phyloP scores from a whole-genome alignment of 805 yeast species.

The Candida succiphila region DNA sequence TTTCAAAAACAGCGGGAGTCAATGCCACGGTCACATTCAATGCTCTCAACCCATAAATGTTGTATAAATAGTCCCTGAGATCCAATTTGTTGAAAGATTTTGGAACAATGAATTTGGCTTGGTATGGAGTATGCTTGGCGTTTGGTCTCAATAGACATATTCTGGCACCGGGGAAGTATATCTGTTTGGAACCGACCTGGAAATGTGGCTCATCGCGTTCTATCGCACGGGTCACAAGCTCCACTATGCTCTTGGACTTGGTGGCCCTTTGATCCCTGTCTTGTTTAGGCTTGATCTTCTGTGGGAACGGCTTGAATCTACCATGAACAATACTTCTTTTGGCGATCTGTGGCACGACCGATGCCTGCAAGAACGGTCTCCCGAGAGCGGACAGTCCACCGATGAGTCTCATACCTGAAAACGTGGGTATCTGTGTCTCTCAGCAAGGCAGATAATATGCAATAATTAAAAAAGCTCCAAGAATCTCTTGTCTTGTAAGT shows the following conservation, averaged over 20 bases:
- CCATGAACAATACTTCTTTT: conserved; percentile 19
- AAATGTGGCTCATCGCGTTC: conserved; percentile 69
- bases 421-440: background rate
- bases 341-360: no score
- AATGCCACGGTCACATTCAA: conserved; percentile 81
- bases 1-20: conserved; percentile 56
- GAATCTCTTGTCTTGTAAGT: no score
- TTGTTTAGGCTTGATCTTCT: conserved; percentile 10
- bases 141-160: conserved; percentile 76
- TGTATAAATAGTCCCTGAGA: conserved; percentile 85
- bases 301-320: conserved; percentile 18
- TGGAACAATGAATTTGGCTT: conserved; percentile 94
- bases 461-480: no score
- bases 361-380: no score
- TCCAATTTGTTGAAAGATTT: conserved; percentile 89
- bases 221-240: conserved; percentile 33
- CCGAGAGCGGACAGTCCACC: conserved; percentile 5
- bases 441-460: no score
- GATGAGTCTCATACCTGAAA: background rate
- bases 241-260: conserved; percentile 18
- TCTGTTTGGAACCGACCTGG: conserved; percentile 63
- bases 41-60: conserved; percentile 84
- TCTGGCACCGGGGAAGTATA: conserved; percentile 81
- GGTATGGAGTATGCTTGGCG: conserved; percentile 96
- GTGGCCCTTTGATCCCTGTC: conserved; percentile 14